Percentiles rank a stretch among this genome's conserved stretches.
Conservation (phyloP, 441 rosid genomes). For the Pelargonium myrrhifolium region DNA sequence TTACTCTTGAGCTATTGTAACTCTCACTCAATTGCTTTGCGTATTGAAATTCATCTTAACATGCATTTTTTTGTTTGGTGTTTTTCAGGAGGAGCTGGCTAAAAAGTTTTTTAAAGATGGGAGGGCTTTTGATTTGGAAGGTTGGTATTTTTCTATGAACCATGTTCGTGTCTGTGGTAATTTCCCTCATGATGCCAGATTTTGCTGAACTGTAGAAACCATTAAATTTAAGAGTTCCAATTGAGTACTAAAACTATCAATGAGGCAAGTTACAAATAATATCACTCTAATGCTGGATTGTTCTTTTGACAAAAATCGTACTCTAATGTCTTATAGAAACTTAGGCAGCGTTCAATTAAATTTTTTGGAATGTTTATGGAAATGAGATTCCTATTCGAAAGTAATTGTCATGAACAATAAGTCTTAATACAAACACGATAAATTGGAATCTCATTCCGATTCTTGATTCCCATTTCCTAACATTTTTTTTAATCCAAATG, state of each 20-base stretch:
- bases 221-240: neutral
- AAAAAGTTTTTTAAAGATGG: conserved; percentile 71
- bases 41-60: conserved; percentile 1
- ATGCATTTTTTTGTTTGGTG: neutral
- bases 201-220: neutral
- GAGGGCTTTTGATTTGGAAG: conserved; percentile 77
- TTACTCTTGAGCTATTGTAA: neutral
- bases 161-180: conserved; percentile 3
- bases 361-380: too few species aligned
- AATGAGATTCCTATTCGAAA: too few species aligned
- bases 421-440: too few species aligned
- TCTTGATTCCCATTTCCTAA: too few species aligned
- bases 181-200: conserved; percentile 1
- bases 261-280: too few species aligned
- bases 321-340: too few species aligned
- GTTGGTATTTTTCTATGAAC: conserved; percentile 28
- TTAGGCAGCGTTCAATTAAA: too few species aligned
- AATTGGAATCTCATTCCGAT: too few species aligned
- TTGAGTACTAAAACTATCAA: neutral
- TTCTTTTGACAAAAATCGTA: too few species aligned
- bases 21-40: neutral
- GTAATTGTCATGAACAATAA: too few species aligned
- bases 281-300: too few species aligned
- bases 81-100: conserved; percentile 56
- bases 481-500: too few species aligned